A percentile compares a stretch with the other conserved stretches of the same genome.
Evolutionary conservation across 1,139 yeast species (phyloP).

Genomic region (Yarrowia galli): DNA sequence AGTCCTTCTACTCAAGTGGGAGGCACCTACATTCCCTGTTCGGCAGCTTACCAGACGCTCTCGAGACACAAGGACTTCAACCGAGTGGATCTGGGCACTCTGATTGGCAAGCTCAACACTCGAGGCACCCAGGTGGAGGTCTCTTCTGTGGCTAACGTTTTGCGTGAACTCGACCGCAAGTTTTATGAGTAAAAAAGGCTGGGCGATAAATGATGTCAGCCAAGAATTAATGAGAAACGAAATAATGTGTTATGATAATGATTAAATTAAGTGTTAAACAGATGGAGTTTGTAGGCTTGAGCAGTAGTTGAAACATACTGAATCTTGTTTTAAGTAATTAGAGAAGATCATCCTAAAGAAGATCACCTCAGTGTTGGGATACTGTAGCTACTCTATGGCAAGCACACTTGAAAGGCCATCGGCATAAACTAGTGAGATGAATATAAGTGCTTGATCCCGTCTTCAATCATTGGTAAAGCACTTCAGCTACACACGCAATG

Average conservation of each 20-base stretch:
- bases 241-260: slow-evolving; percentile 38
- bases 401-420: no score
- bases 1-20: slow-evolving; percentile 21
- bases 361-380: no score
- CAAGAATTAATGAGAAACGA: slow-evolving; percentile 31
- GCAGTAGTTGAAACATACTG: no score
- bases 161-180: slow-evolving; percentile 78
- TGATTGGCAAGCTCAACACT: slow-evolving; percentile 78
- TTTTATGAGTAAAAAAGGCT: slow-evolving; percentile 52
- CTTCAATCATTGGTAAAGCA: no score
- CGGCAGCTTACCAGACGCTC: slow-evolving; percentile 86
- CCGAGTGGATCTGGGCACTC: slow-evolving; percentile 71
- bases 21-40: slow-evolving; percentile 79
- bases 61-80: slow-evolving; percentile 80
- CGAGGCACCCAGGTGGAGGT: slow-evolving; percentile 91
- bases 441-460: no score
- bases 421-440: no score
- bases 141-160: slow-evolving; percentile 80
- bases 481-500: no score
- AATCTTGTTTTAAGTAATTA: no score
- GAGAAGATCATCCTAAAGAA: no score
- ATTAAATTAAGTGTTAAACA: slow-evolving; percentile 12
- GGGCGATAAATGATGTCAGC: not conserved
- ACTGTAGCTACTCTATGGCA: no score
- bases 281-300: no score